Conservation (phyloP, 805 yeast species). For the Pichia manshurica region DNA sequence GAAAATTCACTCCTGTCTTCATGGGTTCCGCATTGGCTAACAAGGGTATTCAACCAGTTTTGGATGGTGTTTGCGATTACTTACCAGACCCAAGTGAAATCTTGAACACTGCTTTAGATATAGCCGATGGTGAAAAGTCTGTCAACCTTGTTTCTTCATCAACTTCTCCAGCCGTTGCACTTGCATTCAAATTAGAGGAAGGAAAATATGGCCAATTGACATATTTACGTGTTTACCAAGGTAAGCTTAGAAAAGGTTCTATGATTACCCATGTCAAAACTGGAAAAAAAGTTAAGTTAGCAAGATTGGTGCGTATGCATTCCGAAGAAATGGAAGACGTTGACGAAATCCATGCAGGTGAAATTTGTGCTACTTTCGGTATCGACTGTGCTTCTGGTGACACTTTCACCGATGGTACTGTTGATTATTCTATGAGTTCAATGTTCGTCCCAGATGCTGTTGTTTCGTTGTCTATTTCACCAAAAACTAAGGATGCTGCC, state of each 20-base stretch:
- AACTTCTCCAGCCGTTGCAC: conserved; percentile 80
- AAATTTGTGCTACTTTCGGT: conserved; percentile 98
- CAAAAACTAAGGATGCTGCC: conserved; percentile 78
- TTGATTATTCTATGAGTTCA: conserved; percentile 85
- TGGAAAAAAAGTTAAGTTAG: conserved; percentile 88
- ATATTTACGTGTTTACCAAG: conserved; percentile 95
- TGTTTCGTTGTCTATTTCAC: conserved; percentile 84
- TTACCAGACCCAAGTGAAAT: conserved; percentile 95
- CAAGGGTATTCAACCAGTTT: conserved; percentile 89
- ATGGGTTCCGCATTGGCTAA: conserved; percentile 99
- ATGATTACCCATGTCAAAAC: conserved; percentile 84
- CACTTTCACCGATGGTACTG: conserved; percentile 82
- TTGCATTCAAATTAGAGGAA: conserved; percentile 98
- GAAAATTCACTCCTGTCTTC: conserved; percentile 97
- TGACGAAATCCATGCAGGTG: conserved; percentile 93
- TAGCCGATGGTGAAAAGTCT: conserved; percentile 56
- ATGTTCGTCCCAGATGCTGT: conserved; percentile 99
- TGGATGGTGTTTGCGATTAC: conserved; percentile 93
- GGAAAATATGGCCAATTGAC: conserved; percentile 98
- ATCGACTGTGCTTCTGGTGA: conserved; percentile 99
- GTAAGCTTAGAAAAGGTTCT: conserved; percentile 84
- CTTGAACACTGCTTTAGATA: conserved; percentile 82
- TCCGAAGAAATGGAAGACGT: conserved; percentile 99
- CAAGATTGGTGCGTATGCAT: conserved; percentile 97
- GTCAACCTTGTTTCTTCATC: conserved; percentile 71